Percentiles rank a stretch among this genome's conserved stretches.
phyloP scores from a whole-genome alignment of 495 filamentous ascomycete species.

The Tricharina praecox region DNA sequence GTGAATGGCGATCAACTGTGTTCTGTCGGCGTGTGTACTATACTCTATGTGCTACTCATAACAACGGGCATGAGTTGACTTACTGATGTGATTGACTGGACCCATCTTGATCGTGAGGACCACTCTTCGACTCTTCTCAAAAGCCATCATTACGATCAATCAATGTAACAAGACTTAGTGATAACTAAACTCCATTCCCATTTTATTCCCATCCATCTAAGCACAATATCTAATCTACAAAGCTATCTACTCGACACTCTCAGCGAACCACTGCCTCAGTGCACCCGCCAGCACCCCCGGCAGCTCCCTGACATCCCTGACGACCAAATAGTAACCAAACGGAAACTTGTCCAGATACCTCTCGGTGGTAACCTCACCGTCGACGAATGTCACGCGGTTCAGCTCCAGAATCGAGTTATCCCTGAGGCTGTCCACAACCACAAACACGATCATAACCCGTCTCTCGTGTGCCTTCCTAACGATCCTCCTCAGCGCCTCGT shows the following conservation, averaged over 20 bases:
- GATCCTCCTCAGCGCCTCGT: slow-evolving; percentile 63
- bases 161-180: too few relatives aligned
- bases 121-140: too few relatives aligned
- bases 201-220: too few relatives aligned
- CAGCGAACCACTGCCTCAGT: slow-evolving; percentile 90
- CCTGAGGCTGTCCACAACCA: slow-evolving; percentile 72
- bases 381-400: slow-evolving; percentile 55
- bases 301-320: slow-evolving; percentile 76
- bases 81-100: too few relatives aligned
- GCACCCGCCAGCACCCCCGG: slow-evolving; percentile 73
- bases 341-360: slow-evolving; percentile 90
- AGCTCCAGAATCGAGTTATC: slow-evolving; percentile 56
- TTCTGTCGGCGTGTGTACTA: too few relatives aligned
- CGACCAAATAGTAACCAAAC: slow-evolving; percentile 88
- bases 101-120: too few relatives aligned
- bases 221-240: too few relatives aligned
- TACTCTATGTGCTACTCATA: too few relatives aligned
- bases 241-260: slow-evolving; percentile 75
- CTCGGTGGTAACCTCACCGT: slow-evolving; percentile 54
- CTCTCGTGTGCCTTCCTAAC: slow-evolving; percentile 79
- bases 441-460: slow-evolving; percentile 93
- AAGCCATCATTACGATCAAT: too few relatives aligned
- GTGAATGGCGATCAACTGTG: too few relatives aligned
- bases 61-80: too few relatives aligned
- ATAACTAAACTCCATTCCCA: too few relatives aligned